Conservation (phyloP, 2,329 filamentous ascomycete species). For the Ceratocystis cubensis region DNA sequence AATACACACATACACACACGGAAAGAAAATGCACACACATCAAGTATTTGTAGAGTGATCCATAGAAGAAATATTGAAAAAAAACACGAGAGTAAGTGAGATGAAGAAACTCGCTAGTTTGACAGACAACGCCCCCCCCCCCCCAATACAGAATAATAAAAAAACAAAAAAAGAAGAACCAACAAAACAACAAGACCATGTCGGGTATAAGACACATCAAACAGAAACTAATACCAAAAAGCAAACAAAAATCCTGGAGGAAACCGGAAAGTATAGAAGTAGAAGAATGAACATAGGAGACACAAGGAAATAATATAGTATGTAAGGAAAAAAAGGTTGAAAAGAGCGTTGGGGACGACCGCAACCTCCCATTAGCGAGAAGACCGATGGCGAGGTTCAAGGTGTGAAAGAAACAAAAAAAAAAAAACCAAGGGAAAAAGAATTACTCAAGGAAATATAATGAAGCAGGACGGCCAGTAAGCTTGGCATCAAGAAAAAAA, state of each 20-base stretch:
- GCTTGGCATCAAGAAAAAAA: slow-evolving; percentile 4
- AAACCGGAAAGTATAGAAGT: background rate
- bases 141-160: background rate
- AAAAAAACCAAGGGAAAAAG: background rate
- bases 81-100: background rate
- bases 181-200: slow-evolving; percentile 2
- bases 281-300: background rate
- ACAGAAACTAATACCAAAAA: background rate
- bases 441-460: slow-evolving; percentile 2
- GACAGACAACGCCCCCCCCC: background rate
- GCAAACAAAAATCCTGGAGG: background rate
- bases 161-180: background rate
- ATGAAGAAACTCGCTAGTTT: background rate
- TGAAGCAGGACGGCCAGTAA: background rate
- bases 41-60: background rate
- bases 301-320: slow-evolving; percentile 2
- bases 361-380: background rate
- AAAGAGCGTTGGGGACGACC: slow-evolving; percentile 1
- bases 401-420: slow-evolving; percentile 10
- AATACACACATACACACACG: too few species aligned
- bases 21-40: too few species aligned
- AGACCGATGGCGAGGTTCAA: background rate
- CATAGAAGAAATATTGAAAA: background rate
- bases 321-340: background rate
- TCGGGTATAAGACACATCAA: slow-evolving; percentile 12